Percentiles rank a stretch among this genome's conserved stretches.
Conservation (phyloP, 2,329 filamentous ascomycete genomes). For the Xylaria sp. region DNA sequence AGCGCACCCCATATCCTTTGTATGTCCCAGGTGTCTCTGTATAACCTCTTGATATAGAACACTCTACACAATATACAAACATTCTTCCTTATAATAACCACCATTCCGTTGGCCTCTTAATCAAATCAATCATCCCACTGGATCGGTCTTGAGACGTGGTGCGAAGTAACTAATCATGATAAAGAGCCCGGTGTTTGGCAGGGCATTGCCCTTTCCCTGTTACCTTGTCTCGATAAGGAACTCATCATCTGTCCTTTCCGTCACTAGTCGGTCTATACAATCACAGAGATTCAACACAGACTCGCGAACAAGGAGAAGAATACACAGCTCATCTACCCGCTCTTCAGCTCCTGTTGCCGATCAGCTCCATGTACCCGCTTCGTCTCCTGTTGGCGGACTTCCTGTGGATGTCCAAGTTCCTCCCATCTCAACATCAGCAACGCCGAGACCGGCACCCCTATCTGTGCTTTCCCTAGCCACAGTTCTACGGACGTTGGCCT, state of each 20-base stretch:
- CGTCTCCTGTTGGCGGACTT: conserved; percentile 35
- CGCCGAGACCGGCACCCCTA: conserved; percentile 57
- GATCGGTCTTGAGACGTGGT: neutral
- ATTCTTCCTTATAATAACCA: neutral
- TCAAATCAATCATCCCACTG: neutral
- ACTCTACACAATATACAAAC: neutral
- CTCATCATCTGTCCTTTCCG: conserved; percentile 39
- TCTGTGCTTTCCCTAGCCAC: conserved; percentile 73
- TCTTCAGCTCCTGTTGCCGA: conserved; percentile 41
- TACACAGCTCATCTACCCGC: conserved; percentile 43
- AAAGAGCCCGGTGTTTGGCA: conserved; percentile 39
- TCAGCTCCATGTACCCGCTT: conserved; percentile 34
- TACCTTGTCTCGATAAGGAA: conserved; percentile 38
- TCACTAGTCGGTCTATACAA: conserved; percentile 36
- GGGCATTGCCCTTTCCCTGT: conserved; percentile 40
- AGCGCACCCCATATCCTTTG: conserved; percentile 16
- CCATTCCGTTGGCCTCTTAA: neutral
- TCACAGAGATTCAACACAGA: conserved; percentile 33
- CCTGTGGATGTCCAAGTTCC: conserved; percentile 34
- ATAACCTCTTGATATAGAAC: conserved; percentile 3
- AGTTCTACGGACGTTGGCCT: conserved; percentile 75
- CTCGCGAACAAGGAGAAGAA: conserved; percentile 39
- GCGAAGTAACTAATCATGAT: conserved; percentile 42
- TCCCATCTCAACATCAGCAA: conserved; percentile 38
- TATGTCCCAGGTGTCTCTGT: conserved; percentile 14